phyloP scores from a whole-genome alignment of 1,284 basidiomycete species.

The Ceratobasidium sp. region DNA sequence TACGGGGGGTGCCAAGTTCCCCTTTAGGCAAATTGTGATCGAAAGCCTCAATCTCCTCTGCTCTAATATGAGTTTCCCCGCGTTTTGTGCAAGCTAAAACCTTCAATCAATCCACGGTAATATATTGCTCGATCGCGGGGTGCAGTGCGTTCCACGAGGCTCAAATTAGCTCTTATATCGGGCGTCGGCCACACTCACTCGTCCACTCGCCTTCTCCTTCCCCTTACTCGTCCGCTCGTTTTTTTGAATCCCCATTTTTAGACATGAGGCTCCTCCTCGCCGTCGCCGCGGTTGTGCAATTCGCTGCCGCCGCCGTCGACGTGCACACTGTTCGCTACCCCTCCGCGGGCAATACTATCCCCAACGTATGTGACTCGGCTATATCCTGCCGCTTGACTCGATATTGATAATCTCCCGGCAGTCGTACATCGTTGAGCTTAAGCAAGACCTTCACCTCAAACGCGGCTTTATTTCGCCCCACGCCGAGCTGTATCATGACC shows the following conservation, averaged over 20 bases:
- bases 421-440: constrained; percentile 38
- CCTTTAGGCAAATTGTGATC: too few relatives aligned
- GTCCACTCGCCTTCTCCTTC: not conserved
- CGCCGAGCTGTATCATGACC: constrained; percentile 35
- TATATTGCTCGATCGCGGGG: too few relatives aligned
- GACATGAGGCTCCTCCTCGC: constrained; percentile 24
- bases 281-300: constrained; percentile 28
- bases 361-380: not conserved
- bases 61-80: too few relatives aligned
- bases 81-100: too few relatives aligned
- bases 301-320: constrained; percentile 43
- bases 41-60: too few relatives aligned
- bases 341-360: not conserved
- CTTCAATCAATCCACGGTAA: too few relatives aligned
- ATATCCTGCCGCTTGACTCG: too few relatives aligned
- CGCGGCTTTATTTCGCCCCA: constrained; percentile 40
- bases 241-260: not conserved
- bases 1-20: too few relatives aligned
- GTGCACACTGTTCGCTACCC: constrained; percentile 32
- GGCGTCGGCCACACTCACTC: too few relatives aligned
- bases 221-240: not conserved
- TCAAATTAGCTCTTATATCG: too few relatives aligned
- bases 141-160: too few relatives aligned
- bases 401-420: not conserved
- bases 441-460: constrained; percentile 10